Base-by-base conservation (phyloP, 306 rosid genomes). In the Amphicarpaea edgeworthii region DNA sequence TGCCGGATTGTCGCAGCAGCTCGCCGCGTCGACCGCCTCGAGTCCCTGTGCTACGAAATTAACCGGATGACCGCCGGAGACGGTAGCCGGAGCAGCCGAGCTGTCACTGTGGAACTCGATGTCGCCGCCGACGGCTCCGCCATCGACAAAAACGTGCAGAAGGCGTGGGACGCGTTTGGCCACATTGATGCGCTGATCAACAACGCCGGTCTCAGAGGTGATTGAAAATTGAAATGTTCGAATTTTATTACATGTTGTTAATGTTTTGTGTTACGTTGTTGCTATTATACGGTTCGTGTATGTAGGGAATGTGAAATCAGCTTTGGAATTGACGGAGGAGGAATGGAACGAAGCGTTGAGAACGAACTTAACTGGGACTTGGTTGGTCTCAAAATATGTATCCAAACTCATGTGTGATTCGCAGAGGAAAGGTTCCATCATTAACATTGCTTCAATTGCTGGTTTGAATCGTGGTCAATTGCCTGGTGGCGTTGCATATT, bases 171-270 rank as follows among this genome's bases (percentile, higher is more conserved):
- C 11, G 87, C 92, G 6, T 93, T 93, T 76, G 97, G 97, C 6
- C 85, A 40, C 8, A 73, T 93, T 15, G 93, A 93, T 37, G 93
- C 90, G 26, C 76, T n/a, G n/a, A n/a, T n/a, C n/a, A n/a, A n/a
- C n/a, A n/a, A n/a, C n/a, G n/a, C n/a, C n/a, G n/a, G n/a, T 93
- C 1, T 90, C 0, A 83, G 97, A 93, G 97, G 97, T 90, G 74
- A 67, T 8, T 24, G n/a, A n/a, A n/a, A n/a, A n/a, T n/a, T n/a
- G n/a, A n/a, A n/a, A n/a, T n/a, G n/a, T n/a, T n/a, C n/a, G n/a
- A n/a, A n/a, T n/a, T n/a, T n/a, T n/a, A n/a, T n/a, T n/a, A n/a
- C n/a, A n/a, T n/a, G n/a, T n/a, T n/a, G n/a, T n/a, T n/a, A n/a
- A n/a, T n/a, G n/a, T n/a, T n/a, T n/a, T n/a, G n/a, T n/a, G n/a